Evolutionary conservation across 805 yeast genomes (phyloP).

Genomic region (Candida hispaniensis): DNA sequence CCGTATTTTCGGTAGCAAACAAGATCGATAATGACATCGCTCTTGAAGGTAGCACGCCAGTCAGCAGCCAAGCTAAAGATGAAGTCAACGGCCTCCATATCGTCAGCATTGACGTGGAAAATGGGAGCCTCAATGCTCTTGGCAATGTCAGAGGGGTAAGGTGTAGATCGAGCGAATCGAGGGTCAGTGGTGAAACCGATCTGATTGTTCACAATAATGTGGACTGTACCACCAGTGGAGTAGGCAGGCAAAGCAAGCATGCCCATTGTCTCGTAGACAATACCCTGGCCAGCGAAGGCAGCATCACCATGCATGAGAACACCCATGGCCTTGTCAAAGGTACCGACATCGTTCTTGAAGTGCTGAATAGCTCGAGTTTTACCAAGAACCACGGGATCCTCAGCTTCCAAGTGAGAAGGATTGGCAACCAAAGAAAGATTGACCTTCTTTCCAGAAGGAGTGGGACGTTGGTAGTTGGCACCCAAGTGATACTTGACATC

Average conservation of each 20-base stretch:
- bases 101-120: constrained; percentile 98
- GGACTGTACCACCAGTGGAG: constrained; percentile 97
- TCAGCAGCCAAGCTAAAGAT: constrained; percentile 95
- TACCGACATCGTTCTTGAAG: constrained; percentile 76
- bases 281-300: constrained; percentile 98
- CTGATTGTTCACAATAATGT: constrained; percentile 93
- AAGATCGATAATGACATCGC: constrained; percentile 91
- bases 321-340: constrained; percentile 77
- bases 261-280: constrained; percentile 97
- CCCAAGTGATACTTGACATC: constrained; percentile 99
- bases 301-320: constrained; percentile 98
- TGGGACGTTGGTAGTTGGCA: constrained; percentile 98
- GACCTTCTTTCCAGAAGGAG: constrained; percentile 94
- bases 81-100: constrained; percentile 84
- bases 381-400: constrained; percentile 97
- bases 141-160: constrained; percentile 96
- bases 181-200: constrained; percentile 99
- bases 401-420: constrained; percentile 98
- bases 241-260: constrained; percentile 85
- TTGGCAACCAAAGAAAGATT: constrained; percentile 94
- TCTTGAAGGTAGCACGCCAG: constrained; percentile 94
- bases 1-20: constrained; percentile 99
- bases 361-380: constrained; percentile 94
- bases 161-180: constrained; percentile 91
- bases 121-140: constrained; percentile 95